phyloP scores from a whole-genome alignment of 176 grass and related monocot species.

The Hyparrhenia diplandra region DNA sequence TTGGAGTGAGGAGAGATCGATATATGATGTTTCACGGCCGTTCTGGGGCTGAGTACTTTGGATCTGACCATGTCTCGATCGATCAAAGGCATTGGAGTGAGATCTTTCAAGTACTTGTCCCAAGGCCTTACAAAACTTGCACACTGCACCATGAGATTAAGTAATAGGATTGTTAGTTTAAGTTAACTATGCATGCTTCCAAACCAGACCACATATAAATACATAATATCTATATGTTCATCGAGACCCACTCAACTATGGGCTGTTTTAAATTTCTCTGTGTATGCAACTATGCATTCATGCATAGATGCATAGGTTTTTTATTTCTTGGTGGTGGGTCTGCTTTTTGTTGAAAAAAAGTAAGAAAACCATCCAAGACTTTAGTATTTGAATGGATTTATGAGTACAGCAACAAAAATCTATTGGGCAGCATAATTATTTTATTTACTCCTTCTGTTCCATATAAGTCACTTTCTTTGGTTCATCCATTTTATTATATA shows the following conservation, averaged over 20 bases:
- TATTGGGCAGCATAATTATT: no score
- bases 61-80: constrained; percentile 99
- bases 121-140: constrained; percentile 69
- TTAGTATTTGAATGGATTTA: neutral
- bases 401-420: neutral
- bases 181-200: constrained; percentile 32
- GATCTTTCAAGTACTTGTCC: constrained; percentile 99
- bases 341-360: neutral
- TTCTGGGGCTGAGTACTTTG: constrained; percentile 99
- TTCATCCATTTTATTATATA: no score
- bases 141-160: constrained; percentile 53
- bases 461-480: no score
- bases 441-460: no score
- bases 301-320: neutral
- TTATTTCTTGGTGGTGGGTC: neutral
- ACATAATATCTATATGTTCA: constrained; percentile 25
- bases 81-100: constrained; percentile 93
- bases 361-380: neutral
- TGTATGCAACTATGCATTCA: neutral
- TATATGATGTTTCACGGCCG: constrained; percentile 36
- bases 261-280: neutral
- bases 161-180: constrained; percentile 54
- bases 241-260: constrained; percentile 13
- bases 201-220: constrained; percentile 23
- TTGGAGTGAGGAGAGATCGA: constrained; percentile 99